phyloP scores from a whole-genome alignment of 2,329 filamentous ascomycete genomes.

The Chrysoporthe deuterocubensis region DNA sequence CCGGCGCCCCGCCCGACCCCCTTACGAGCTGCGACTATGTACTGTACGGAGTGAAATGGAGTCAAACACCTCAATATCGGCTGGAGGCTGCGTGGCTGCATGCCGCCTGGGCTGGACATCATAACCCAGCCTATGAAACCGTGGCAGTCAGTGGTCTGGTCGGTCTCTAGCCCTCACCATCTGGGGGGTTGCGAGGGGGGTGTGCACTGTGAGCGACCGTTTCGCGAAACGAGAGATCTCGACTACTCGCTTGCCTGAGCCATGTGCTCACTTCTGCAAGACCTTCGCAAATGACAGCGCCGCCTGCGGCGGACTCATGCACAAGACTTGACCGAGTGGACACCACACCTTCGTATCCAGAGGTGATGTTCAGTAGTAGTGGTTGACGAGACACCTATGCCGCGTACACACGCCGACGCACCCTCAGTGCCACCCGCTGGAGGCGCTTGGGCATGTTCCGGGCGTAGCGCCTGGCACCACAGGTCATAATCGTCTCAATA shows the following conservation, averaged over 20 bases:
- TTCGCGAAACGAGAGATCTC: slow-evolving; percentile 5
- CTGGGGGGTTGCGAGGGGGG: background rate
- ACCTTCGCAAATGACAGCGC: slow-evolving; percentile 8
- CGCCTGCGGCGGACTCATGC: slow-evolving; percentile 11
- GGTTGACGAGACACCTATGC: background rate
- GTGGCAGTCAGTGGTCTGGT: background rate
- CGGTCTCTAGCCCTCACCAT: background rate
- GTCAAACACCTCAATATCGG: slow-evolving; percentile 6
- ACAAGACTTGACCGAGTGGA: background rate
- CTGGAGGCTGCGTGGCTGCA: slow-evolving; percentile 7
- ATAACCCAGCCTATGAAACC: slow-evolving; percentile 1
- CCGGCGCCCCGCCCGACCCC: background rate
- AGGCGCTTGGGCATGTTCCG: background rate
- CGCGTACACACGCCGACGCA: background rate
- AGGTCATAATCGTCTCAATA: too few relatives aligned
- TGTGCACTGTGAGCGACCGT: background rate
- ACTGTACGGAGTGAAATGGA: slow-evolving; percentile 6
- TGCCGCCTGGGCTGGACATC: background rate
- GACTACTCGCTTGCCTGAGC: background rate
- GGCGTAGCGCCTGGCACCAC: background rate
- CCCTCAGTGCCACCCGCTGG: background rate
- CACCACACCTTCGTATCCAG: background rate
- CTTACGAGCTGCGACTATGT: background rate
- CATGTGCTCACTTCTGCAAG: background rate
- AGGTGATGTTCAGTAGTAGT: background rate